Evolutionary conservation across 108 stramenopile species (phyloP), one percentile per base, ranked within the genome.

Genomic region (Pseudonitzschia multistriata): DNA sequence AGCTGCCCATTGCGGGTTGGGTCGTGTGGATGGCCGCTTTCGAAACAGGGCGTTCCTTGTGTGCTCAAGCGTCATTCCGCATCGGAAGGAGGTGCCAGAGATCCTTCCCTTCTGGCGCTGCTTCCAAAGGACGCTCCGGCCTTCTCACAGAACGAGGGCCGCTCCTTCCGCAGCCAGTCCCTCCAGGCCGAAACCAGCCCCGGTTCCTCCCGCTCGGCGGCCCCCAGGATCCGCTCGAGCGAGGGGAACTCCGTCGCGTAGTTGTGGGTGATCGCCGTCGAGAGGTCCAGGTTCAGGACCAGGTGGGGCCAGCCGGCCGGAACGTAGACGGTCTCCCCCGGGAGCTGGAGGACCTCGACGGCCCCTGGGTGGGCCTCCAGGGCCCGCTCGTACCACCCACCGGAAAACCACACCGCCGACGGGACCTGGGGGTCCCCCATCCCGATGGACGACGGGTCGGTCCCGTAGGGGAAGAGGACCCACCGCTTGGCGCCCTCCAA

Each of bases 221-320:
- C 80, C 3, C 73, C 27, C 54, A 76, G 68, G 56, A 90, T 72
- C 22, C 78, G 59, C 42, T 70, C 65, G 68, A 87, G 79, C n/a
- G 86, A 78, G 4, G 86, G 88, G 69, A 68, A 83, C 64, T 91
- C 90, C 0, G 83, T 78, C 2, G 93, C 93, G 54, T 92, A 95
- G 69, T 95, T 95, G 53, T 95, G 91, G 21, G 94, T 95, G 17
- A 95, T 78, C 3, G 94, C 94, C 24, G 90, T 88, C 0, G 89
- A 85, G 29, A 79, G 57, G 64, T 90, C 86, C 54, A 95, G 65
- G 64, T 95, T 95, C 49, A 95, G 47, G 5, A 95, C 94, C 55
- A 90, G 66, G 72, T 95, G 94, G 0, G 88, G 88, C 94, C 91
- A 91, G 36, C 94, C 94, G 19, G 83, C 81, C 11, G 91, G 94